Conservation (phyloP, 805 yeast species). For the Candida bentonensis region DNA sequence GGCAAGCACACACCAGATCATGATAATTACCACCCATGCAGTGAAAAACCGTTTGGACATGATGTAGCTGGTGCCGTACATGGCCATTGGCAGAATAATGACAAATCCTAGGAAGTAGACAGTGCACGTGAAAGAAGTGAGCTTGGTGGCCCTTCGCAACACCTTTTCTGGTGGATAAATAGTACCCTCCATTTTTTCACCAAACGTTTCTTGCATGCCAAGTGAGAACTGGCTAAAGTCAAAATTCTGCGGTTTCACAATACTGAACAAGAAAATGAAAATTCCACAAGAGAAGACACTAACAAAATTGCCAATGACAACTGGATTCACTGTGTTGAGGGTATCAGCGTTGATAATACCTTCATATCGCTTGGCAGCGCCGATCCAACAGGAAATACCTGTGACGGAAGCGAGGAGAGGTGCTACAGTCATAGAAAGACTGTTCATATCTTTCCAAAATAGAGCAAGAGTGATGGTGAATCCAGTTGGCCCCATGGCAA, state of each 20-base stretch:
- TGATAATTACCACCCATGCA: conserved; percentile 76
- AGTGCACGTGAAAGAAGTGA: conserved; percentile 47
- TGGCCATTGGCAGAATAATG: conserved; percentile 86
- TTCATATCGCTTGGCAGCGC: conserved; percentile 24
- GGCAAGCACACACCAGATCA: conserved; percentile 59
- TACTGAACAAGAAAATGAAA: conserved; percentile 45
- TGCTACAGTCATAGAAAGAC: conserved; percentile 31
- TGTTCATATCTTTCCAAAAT: conserved; percentile 43
- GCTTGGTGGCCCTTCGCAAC: conserved; percentile 18
- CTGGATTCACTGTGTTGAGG: conserved; percentile 32
- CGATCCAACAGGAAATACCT: conserved; percentile 45
- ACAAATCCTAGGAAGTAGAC: conserved; percentile 48
- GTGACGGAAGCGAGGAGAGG: conserved; percentile 40
- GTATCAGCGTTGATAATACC: conserved; percentile 38
- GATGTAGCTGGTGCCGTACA: conserved; percentile 70
- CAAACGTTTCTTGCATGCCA: not conserved
- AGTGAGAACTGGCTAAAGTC: conserved; percentile 31
- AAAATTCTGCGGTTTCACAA: conserved; percentile 46
- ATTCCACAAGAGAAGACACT: conserved; percentile 53
- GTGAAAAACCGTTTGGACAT: conserved; percentile 68
- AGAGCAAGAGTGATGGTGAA: conserved; percentile 48
- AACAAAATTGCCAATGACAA: conserved; percentile 61
- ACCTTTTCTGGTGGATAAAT: not conserved
- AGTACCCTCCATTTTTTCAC: not conserved
- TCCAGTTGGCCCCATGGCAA: conserved; percentile 67